Evolutionary conservation across 139 green algal genomes (phyloP).

Genomic region (Micractinium sp.): DNA sequence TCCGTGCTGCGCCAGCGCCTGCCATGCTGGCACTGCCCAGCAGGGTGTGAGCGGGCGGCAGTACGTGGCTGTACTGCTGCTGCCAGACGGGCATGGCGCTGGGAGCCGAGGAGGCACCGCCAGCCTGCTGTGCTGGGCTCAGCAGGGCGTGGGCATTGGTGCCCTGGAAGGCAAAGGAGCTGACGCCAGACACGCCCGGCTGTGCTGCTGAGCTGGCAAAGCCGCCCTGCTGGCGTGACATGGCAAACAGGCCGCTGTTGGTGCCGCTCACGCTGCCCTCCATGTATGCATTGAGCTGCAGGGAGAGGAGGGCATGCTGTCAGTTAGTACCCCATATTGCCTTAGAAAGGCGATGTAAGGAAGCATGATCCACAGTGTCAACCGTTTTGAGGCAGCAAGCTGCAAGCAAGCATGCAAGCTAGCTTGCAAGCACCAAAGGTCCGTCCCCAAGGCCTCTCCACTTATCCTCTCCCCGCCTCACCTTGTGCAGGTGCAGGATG

Average conservation of each 20-base stretch:
- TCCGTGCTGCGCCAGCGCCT: not conserved
- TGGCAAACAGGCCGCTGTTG: conserved; percentile 23
- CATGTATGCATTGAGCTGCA: conserved; percentile 40
- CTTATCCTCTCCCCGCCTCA: conserved; percentile 46
- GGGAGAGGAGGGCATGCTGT: not conserved
- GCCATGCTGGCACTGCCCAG: not conserved
- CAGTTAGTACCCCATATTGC: not conserved
- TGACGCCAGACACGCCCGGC: conserved; percentile 12
- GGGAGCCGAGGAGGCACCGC: not conserved
- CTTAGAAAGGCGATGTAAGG: too few species aligned
- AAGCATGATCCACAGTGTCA: too few species aligned
- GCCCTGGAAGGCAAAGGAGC: conserved; percentile 57
- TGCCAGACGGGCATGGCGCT: conserved; percentile 11
- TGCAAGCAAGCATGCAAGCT: too few species aligned
- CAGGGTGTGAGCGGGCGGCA: conserved; percentile 32
- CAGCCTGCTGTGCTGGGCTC: too few species aligned
- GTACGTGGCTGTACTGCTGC: conserved; percentile 14
- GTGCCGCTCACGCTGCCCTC: conserved; percentile 26
- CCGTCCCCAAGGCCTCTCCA: too few species aligned
- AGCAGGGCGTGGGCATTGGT: conserved; percentile 55
- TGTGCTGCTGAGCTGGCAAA: too few species aligned
- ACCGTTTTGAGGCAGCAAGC: too few species aligned
- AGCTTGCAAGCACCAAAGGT: too few species aligned
- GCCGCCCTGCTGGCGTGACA: conserved; percentile 14
- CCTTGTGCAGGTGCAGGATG: conserved; percentile 68